Conservation (phyloP, 2,329 filamentous ascomycete species). For the Elsinoe fawcettii region DNA sequence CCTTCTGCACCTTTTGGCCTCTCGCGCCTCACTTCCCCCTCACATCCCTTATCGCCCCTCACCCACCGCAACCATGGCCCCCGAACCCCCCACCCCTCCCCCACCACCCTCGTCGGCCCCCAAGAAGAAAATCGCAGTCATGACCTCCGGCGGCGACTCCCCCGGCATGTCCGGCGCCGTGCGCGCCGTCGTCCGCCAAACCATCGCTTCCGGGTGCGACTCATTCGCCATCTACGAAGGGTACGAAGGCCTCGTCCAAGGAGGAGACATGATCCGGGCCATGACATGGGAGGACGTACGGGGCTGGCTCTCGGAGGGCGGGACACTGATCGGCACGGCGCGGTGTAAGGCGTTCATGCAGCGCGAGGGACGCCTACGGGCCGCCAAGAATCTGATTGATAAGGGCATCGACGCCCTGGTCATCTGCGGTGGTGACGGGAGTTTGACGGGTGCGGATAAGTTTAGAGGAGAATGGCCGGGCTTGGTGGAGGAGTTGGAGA, state of each 20-base stretch:
- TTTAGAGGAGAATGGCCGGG: slow-evolving; percentile 91
- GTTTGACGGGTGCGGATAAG: slow-evolving; percentile 87
- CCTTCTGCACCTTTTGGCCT: neutral
- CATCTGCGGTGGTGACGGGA: slow-evolving; percentile 95
- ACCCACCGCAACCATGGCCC: slow-evolving; percentile 10
- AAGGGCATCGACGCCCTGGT: slow-evolving; percentile 92
- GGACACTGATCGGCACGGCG: slow-evolving; percentile 91
- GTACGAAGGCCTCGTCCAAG: slow-evolving; percentile 88
- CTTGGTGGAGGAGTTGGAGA: slow-evolving; percentile 75
- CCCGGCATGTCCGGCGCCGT: slow-evolving; percentile 93
- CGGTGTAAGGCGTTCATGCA: slow-evolving; percentile 89
- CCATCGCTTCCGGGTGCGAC: slow-evolving; percentile 62
- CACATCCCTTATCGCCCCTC: neutral
- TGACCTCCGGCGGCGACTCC: slow-evolving; percentile 91
- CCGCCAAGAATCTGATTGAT: slow-evolving; percentile 89
- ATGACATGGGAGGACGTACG: slow-evolving; percentile 92
- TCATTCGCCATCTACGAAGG: slow-evolving; percentile 65
- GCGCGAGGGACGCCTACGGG: slow-evolving; percentile 70
- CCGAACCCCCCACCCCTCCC: slow-evolving; percentile 18
- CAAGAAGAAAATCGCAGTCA: slow-evolving; percentile 68
- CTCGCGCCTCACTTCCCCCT: neutral
- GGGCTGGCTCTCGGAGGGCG: slow-evolving; percentile 87
- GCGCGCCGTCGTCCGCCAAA: slow-evolving; percentile 82
- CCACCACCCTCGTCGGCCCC: slow-evolving; percentile 24
- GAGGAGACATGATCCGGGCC: slow-evolving; percentile 77